A percentile compares a stretch with the other conserved stretches of the same genome.
phyloP scores from a whole-genome alignment of 306 rosid genomes.

The Begonia fuchsioides region DNA sequence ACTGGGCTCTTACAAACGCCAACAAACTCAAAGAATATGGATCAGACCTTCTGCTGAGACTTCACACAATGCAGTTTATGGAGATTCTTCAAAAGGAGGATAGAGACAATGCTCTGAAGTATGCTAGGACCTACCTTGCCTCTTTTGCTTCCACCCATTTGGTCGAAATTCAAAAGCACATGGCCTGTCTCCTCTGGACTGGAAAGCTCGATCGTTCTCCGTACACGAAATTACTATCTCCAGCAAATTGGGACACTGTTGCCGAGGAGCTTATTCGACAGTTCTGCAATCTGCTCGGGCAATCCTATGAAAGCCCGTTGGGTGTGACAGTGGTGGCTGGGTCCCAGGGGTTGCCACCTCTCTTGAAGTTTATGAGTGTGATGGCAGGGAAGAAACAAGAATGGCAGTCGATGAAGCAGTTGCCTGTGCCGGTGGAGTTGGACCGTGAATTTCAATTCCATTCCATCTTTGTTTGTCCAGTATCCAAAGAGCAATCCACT shows the following conservation, averaged over 20 bases:
- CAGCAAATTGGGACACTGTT: slow-evolving; percentile 54
- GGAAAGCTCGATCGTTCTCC: slow-evolving; percentile 84
- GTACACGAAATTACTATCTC: slow-evolving; percentile 37
- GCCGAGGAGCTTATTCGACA: slow-evolving; percentile 62
- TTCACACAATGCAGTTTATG: slow-evolving; percentile 59
- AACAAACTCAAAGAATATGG: slow-evolving; percentile 52
- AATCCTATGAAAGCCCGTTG: slow-evolving; percentile 72
- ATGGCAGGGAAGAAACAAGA: slow-evolving; percentile 85
- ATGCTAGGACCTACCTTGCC: slow-evolving; percentile 49
- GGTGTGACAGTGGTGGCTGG: slow-evolving; percentile 74
- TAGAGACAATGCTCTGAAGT: slow-evolving; percentile 51
- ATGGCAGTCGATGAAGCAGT: slow-evolving; percentile 73
- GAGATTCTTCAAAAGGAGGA: slow-evolving; percentile 47
- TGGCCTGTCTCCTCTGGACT: slow-evolving; percentile 60
- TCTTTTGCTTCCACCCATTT: slow-evolving; percentile 42
- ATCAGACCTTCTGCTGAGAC: slow-evolving; percentile 57
- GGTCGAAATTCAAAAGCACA: slow-evolving; percentile 62
- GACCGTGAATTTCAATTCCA: slow-evolving; percentile 75
- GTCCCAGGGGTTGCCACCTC: slow-evolving; percentile 55
- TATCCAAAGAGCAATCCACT: slow-evolving; percentile 76
- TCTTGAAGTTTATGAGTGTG: slow-evolving; percentile 66
- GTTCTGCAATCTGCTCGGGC: slow-evolving; percentile 77
- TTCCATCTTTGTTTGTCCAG: slow-evolving; percentile 91
- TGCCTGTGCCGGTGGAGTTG: slow-evolving; percentile 77
- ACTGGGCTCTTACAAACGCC: slow-evolving; percentile 53